A percentile compares a stretch with the other conserved stretches of the same genome.
Conservation (phyloP, 1,284 basidiomycete genomes). For the Rhodotorula sp. region DNA sequence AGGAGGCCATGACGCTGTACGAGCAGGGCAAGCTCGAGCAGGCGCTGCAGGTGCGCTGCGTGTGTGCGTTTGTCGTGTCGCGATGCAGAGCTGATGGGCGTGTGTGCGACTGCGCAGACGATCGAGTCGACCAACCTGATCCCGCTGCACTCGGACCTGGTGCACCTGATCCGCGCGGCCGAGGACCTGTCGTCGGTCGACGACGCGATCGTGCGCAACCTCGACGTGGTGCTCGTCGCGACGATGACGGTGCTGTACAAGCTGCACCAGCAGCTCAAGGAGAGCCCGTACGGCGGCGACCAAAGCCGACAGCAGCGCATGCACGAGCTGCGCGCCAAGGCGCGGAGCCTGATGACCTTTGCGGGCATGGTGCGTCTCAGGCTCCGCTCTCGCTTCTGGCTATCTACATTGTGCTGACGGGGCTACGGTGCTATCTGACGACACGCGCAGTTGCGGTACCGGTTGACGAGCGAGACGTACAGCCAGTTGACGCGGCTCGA, state of each 20-base stretch:
- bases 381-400: background rate
- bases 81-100: background rate
- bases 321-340: conserved; percentile 50
- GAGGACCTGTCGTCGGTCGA: conserved; percentile 92
- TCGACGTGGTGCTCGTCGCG: conserved; percentile 83
- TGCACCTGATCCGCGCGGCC: conserved; percentile 79
- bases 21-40: conserved; percentile 70
- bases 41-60: conserved; percentile 69
- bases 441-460: conserved; percentile 63
- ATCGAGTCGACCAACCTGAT: conserved; percentile 88
- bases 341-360: conserved; percentile 70
- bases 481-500: conserved; percentile 42
- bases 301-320: conserved; percentile 71
- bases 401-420: background rate
- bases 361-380: conserved; percentile 61
- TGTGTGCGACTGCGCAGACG: conserved; percentile 56
- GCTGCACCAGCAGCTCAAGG: conserved; percentile 73
- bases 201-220: conserved; percentile 77
- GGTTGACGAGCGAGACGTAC: conserved; percentile 88
- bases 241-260: conserved; percentile 91
- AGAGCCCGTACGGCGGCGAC: conserved; percentile 67
- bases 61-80: background rate
- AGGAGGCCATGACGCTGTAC: conserved; percentile 78
- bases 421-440: conserved; percentile 1
- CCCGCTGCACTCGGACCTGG: conserved; percentile 78